Percentiles rank a stretch among this genome's conserved stretches.
phyloP scores from a whole-genome alignment of 139 green algal genomes.

The Micromonas commoda region DNA sequence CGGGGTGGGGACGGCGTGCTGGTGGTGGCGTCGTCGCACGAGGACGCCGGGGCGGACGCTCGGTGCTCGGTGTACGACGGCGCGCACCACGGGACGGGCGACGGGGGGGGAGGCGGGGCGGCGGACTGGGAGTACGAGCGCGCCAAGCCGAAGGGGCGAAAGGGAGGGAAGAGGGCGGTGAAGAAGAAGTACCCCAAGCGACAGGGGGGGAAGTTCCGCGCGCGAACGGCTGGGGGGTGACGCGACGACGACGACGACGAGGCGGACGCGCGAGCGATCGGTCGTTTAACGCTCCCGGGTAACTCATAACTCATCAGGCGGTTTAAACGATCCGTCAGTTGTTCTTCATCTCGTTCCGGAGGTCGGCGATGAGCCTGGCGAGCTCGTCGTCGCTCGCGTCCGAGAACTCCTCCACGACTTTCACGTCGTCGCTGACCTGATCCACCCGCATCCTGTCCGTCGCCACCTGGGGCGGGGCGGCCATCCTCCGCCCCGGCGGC shows the following conservation, averaged over 20 bases:
- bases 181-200: neutral
- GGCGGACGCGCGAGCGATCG: neutral
- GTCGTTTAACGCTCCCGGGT: too few relatives aligned
- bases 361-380: neutral
- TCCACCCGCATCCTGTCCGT: too few relatives aligned
- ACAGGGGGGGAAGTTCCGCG: neutral
- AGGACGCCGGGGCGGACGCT: neutral
- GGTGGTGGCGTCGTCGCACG: neutral
- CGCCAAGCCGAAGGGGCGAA: neutral
- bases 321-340: neutral
- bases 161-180: neutral
- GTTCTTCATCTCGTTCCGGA: neutral
- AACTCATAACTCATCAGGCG: too few relatives aligned
- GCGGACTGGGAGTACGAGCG: neutral
- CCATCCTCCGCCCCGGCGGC: neutral
- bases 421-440: neutral
- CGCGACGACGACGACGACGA: neutral
- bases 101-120: too few relatives aligned
- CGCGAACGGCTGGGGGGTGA: neutral
- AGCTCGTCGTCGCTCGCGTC: neutral
- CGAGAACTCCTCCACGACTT: neutral
- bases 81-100: neutral
- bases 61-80: neutral
- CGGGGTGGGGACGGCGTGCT: neutral
- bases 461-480: too few relatives aligned